Evolutionary conservation across 225 moss, liverwort and hornwort species (phyloP).

Genomic region (Thuidium tamariscinum): DNA sequence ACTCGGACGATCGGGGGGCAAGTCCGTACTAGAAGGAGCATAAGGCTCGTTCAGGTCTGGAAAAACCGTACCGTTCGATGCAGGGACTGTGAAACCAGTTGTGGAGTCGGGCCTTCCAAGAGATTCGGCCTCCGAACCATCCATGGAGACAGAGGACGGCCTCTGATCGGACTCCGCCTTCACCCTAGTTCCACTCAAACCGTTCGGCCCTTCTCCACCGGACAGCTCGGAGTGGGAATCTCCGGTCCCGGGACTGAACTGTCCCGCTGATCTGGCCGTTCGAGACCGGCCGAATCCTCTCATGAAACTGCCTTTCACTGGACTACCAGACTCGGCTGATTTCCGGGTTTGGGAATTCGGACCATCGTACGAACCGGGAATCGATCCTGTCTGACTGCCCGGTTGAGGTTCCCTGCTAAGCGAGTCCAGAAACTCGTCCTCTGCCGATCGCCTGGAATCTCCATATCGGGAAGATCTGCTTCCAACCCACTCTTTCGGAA

Average conservation of each 20-base stretch:
- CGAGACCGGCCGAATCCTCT: slow-evolving; percentile 18
- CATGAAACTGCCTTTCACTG: slow-evolving; percentile 45
- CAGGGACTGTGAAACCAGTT: slow-evolving; percentile 18
- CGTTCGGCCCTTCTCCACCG: slow-evolving; percentile 5
- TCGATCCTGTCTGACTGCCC: not conserved
- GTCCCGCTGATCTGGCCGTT: not conserved
- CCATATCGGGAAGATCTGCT: slow-evolving; percentile 11
- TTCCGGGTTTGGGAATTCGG: not conserved
- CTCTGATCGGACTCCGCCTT: slow-evolving; percentile 7
- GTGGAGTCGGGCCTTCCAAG: slow-evolving; percentile 8
- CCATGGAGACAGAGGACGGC: slow-evolving; percentile 18
- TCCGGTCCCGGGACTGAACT: slow-evolving; percentile 1
- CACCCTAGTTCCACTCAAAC: slow-evolving; percentile 4
- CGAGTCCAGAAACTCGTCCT: slow-evolving; percentile 24
- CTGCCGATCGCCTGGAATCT: slow-evolving; percentile 12
- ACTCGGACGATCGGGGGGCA: not conserved
- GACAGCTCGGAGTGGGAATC: slow-evolving; percentile 19
- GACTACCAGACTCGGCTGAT: not conserved
- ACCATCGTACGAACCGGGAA: slow-evolving; percentile 29
- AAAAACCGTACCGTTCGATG: slow-evolving; percentile 33
- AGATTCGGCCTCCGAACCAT: slow-evolving; percentile 27
- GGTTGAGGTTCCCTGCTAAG: not conserved
- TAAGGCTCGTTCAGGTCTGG: slow-evolving; percentile 58
- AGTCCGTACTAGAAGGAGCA: slow-evolving; percentile 1
- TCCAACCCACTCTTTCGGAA: not conserved